A percentile compares a stretch with the other conserved stretches of the same genome.
phyloP scores from a whole-genome alignment of 192 early-diverging fungal species.

The Gonapodya sp. region DNA sequence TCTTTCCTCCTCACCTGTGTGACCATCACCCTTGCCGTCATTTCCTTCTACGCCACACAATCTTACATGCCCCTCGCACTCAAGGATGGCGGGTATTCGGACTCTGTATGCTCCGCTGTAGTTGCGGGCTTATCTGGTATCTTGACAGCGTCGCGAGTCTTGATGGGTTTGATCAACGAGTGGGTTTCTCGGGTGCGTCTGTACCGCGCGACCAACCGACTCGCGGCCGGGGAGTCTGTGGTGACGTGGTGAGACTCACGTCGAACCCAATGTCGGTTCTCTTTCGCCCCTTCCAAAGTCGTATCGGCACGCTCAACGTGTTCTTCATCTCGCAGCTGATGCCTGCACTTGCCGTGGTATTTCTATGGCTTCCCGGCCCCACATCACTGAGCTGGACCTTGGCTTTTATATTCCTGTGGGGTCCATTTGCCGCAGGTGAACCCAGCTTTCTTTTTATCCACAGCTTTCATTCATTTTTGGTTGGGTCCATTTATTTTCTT shows the following conservation, averaged over 20 bases:
- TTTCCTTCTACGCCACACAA: constrained; percentile 8
- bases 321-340: background rate
- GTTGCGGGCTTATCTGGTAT: background rate
- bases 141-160: background rate
- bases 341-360: background rate
- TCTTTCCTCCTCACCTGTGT: background rate
- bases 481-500: too few relatives aligned
- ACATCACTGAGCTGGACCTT: background rate
- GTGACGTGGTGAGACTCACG: too few relatives aligned
- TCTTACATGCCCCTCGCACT: constrained; percentile 2
- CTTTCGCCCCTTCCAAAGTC: background rate
- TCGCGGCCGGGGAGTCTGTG: too few relatives aligned
- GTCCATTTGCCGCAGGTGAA: background rate
- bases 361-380: constrained; percentile 1
- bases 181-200: background rate
- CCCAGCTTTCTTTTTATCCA: too few relatives aligned
- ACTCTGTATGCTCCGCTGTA: background rate
- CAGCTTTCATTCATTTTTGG: too few relatives aligned
- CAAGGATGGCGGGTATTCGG: background rate
- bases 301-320: background rate
- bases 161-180: background rate
- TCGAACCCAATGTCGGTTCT: too few relatives aligned
- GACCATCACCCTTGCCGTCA: background rate
- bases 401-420: background rate
- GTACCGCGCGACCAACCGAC: too few relatives aligned